phyloP scores from a whole-genome alignment of 306 rosid genomes.

The Vigna reflexopilosa region DNA sequence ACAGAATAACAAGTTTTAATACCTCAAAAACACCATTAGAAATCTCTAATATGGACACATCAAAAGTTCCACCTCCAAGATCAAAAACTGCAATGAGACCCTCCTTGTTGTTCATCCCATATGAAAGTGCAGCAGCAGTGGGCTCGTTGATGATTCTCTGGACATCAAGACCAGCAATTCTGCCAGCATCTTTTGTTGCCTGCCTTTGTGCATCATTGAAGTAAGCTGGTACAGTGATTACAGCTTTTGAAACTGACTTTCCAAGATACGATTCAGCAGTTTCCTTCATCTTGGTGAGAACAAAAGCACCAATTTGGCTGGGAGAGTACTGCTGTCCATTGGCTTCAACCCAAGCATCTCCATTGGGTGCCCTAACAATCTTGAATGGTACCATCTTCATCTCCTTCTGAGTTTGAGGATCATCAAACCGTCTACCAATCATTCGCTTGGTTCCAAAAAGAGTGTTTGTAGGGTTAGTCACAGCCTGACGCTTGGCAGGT shows the following conservation, averaged over 20 bases:
- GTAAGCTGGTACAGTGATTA: slow-evolving; percentile 94
- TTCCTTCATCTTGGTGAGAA: slow-evolving; percentile 89
- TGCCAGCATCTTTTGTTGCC: slow-evolving; percentile 97
- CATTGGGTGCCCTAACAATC: slow-evolving; percentile 91
- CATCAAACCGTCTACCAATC: slow-evolving; percentile 92
- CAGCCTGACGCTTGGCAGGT: slow-evolving; percentile 95
- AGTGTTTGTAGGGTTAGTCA: slow-evolving; percentile 89
- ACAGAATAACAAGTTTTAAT: neutral
- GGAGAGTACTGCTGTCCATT: slow-evolving; percentile 90
- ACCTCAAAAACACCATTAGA: slow-evolving; percentile 98
- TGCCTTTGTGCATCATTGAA: slow-evolving; percentile 92
- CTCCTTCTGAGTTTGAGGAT: slow-evolving; percentile 90
- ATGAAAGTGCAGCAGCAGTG: slow-evolving; percentile 97
- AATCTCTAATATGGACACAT: slow-evolving; percentile 93
- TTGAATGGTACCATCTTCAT: slow-evolving; percentile 98
- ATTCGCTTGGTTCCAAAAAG: slow-evolving; percentile 85
- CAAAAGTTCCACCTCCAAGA: slow-evolving; percentile 98
- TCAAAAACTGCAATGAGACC: slow-evolving; percentile 95
- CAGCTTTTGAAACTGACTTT: slow-evolving; percentile 77
- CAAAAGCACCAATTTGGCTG: slow-evolving; percentile 91
- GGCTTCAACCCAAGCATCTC: slow-evolving; percentile 98
- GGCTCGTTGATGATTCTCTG: slow-evolving; percentile 97
- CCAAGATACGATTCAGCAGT: slow-evolving; percentile 96
- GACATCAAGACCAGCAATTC: slow-evolving; percentile 93
- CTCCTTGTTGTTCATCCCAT: slow-evolving; percentile 96